Conservation (phyloP, 1,284 basidiomycete genomes). For the Dichomitus squalens region DNA sequence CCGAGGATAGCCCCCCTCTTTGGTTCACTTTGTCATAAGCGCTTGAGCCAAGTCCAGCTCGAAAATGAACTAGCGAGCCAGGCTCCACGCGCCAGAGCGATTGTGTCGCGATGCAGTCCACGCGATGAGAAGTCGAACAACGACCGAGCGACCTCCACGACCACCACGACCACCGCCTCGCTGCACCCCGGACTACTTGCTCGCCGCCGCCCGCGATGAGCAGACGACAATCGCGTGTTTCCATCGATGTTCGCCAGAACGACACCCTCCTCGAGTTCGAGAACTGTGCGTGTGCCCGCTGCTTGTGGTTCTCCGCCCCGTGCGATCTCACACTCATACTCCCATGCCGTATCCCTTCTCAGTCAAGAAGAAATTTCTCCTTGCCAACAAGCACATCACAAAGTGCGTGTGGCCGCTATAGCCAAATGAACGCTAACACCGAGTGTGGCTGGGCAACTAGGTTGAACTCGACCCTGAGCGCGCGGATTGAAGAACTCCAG, state of each 20-base stretch:
- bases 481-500: slow-evolving; percentile 82
- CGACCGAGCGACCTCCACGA: slow-evolving; percentile 19
- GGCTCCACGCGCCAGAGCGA: slow-evolving; percentile 3
- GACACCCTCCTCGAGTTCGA: slow-evolving; percentile 82
- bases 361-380: slow-evolving; percentile 90
- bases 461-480: slow-evolving; percentile 79
- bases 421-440: background rate
- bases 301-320: slow-evolving; percentile 10
- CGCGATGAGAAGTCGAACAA: slow-evolving; percentile 23
- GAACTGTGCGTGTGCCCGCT: slow-evolving; percentile 58
- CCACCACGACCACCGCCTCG: slow-evolving; percentile 10
- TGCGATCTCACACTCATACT: slow-evolving; percentile 22
- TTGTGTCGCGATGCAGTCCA: slow-evolving; percentile 1
- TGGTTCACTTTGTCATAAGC: slow-evolving; percentile 5
- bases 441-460: slow-evolving; percentile 38
- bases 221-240: slow-evolving; percentile 78
- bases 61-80: slow-evolving; percentile 4
- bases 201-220: slow-evolving; percentile 57
- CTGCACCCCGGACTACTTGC: slow-evolving; percentile 11
- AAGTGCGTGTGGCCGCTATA: slow-evolving; percentile 49
- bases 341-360: slow-evolving; percentile 14
- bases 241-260: slow-evolving; percentile 66
- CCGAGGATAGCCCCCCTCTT: background rate
- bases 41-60: slow-evolving; percentile 7
- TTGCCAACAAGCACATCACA: slow-evolving; percentile 87